Base-by-base conservation (phyloP, 495 filamentous ascomycete species). In the Penicillium manginii region DNA sequence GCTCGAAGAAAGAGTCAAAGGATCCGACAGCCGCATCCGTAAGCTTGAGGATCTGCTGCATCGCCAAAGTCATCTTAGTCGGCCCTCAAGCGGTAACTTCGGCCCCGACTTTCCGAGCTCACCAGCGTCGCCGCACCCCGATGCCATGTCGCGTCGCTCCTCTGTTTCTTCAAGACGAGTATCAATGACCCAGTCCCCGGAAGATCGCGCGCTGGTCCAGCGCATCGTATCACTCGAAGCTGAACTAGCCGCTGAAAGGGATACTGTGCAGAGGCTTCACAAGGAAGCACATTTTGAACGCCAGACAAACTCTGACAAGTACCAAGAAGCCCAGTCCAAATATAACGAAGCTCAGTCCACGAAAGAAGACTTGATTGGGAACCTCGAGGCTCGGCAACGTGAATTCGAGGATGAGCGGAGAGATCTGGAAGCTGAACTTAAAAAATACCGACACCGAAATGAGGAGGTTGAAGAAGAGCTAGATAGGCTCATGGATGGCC, bases 11-110 rank as follows among this genome's bases (percentile, higher is more conserved):
- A 88, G 88, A 66, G 73, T 97, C 29, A 93, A 86, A 71, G 91
- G 90, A 11, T 91, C 92, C 23, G 93, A 97, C 63, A 96, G 92
- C 63, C 88, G 96, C 19, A 86, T 98, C 45, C 84, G 94, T 15
- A 92, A 94, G 60, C 76, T 99, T 1, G 94, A 99, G 74, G 96
- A 97, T 66, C 75, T 99, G 10, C 81, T 98, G 17, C 93, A 98
- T 74, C 86, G 92, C 33, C 91, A 96, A 67, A 88, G 82, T 40
- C 87, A 92, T 51, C 74, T 86, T 53, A 84, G 82, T 56, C 84
- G 88, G 43, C 88, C 89, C n/a, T 83, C 82, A 22, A 86, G 84
- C 48, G 86, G 84, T 19, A 88, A 88, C 56, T 91, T 94, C 54
- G 83, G 70, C 14, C 52, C 75, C 19, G 79, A 81, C 19, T 78